Base-by-base conservation (phyloP, 129 eudicot genomes). In the Deinandra increscens region DNA sequence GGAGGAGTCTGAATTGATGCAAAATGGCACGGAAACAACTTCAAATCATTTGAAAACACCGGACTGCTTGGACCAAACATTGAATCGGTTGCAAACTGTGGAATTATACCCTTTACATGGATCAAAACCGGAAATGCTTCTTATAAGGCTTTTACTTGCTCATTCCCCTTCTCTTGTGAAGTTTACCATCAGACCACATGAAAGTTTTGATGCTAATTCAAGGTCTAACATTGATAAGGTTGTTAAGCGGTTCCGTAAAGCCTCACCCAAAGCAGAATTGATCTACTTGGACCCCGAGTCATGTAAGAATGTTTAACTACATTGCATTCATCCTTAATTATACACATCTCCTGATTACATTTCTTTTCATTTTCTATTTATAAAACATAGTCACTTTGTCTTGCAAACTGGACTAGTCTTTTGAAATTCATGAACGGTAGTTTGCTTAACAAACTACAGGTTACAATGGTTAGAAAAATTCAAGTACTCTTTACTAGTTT, bases 141-240 rank as follows among this genome's bases (percentile, higher is more conserved):
- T 72, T 45, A 39, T 74, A 36, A 74, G 64, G 64, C 64, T 74
- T 23, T 41, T 74, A 49, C 55, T 74, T 64, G 71, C 78, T 39
- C 54, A 42, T 53, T 63, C 71, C 34, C 78, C 78, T 62, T 74
- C 71, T 64, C 71, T 74, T 9, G 63, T 1, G 31, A 38, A 42
- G 33, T 13, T 74, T 29, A 49, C 63, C 51, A 64, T 64, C 18
- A 10, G 2, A 18, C 8, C 60, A 23, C n/a, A 22, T 10, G 42
- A 9, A n/a, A 20, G 6, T 49, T 10, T 14, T 9, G 56, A 64
- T 37, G 54, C 18, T 15, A 20, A 50, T 14, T 50, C 14, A 64
- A 19, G 53, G 39, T 13, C 51, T 26, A 39, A 23, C 55, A 64
- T 74, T 26, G 26, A 18, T 20, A 64, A 51, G 64, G 54, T 20